Evolutionary conservation across 108 stramenopile species (phyloP).

Genomic region (Epipyxis sp.): DNA sequence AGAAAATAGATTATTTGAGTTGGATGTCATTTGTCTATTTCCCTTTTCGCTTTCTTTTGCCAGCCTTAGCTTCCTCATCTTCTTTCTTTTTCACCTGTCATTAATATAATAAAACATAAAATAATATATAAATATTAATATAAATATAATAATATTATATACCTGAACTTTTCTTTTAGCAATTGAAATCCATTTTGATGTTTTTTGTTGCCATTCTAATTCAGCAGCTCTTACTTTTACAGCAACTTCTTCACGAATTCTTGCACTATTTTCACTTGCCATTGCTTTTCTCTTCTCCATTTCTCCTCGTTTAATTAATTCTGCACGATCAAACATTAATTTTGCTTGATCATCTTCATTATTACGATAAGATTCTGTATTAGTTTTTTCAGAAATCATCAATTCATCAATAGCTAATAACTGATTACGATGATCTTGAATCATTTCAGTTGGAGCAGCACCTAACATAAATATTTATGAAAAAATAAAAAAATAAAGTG

Average conservation of each 20-base stretch:
- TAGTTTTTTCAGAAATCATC: slow-evolving; percentile 13
- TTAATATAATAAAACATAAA: no score
- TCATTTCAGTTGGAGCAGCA: slow-evolving; percentile 34
- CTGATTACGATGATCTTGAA: slow-evolving; percentile 32
- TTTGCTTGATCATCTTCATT: slow-evolving; percentile 19
- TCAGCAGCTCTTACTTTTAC: slow-evolving; percentile 49
- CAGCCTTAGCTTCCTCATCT: slow-evolving; percentile 25
- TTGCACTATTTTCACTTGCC: slow-evolving; percentile 17
- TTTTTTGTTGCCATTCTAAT: slow-evolving; percentile 52
- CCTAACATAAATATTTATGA: no score
- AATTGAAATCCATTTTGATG: slow-evolving; percentile 50
- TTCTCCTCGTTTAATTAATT: slow-evolving; percentile 12
- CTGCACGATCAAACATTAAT: slow-evolving; percentile 24
- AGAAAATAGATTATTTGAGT: not conserved
- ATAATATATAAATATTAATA: no score
- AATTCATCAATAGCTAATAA: slow-evolving; percentile 21
- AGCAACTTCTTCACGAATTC: slow-evolving; percentile 33
- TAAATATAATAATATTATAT: no score
- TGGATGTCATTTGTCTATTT: not conserved
- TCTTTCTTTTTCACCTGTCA: slow-evolving; percentile 29
- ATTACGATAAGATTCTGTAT: slow-evolving; percentile 17
- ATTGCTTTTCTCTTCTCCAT: slow-evolving; percentile 14
- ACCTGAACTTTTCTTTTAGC: slow-evolving; percentile 53
- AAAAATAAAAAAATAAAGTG: no score
- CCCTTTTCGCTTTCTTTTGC: slow-evolving; percentile 19